A percentile compares a stretch with the other conserved stretches of the same genome.
These are phyloP conservation scores for Fomitopsis schrenkii DNA, from an alignment of 1,284 basidiomycete species.

Conservation along the genomic window DNA sequence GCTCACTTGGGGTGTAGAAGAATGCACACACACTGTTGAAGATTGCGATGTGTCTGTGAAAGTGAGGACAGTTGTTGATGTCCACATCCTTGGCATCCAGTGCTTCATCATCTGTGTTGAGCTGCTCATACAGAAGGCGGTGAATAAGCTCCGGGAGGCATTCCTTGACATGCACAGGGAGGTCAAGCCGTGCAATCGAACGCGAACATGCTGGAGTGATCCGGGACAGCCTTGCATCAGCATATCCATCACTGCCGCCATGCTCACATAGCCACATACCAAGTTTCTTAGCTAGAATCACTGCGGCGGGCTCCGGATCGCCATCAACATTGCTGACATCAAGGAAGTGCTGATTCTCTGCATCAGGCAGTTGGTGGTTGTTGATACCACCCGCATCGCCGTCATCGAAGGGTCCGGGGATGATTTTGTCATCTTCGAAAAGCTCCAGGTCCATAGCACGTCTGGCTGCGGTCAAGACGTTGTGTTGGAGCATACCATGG, in stretches of 20 bases:
- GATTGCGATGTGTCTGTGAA: not conserved
- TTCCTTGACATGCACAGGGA: not conserved
- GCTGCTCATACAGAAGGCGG: slow-evolving; percentile 10
- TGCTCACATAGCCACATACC: not conserved
- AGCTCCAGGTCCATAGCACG: not conserved
- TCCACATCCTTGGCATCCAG: not conserved
- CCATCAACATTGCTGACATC: not conserved
- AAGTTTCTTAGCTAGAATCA: not conserved
- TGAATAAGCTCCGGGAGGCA: slow-evolving; percentile 4
- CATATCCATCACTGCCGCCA: not conserved
- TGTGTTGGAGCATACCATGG: slow-evolving; percentile 8
- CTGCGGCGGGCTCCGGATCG: not conserved
- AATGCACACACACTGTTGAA: slow-evolving; percentile 7
- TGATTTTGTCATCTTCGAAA: too few species aligned
- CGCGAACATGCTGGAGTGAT: not conserved
- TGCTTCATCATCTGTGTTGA: not conserved
- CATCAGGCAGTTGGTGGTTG: not conserved
- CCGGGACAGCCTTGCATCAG: not conserved
- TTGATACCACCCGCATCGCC: not conserved
- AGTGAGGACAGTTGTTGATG: slow-evolving; percentile 1
- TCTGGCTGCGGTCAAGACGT: not conserved
- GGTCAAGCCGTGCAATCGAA: not conserved
- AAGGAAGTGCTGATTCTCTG: not conserved
- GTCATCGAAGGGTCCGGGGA: not conserved
- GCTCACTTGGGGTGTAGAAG: slow-evolving; percentile 22